Conservation (phyloP, 176 grass and related monocot species). For the Saccharum spontaneum region DNA sequence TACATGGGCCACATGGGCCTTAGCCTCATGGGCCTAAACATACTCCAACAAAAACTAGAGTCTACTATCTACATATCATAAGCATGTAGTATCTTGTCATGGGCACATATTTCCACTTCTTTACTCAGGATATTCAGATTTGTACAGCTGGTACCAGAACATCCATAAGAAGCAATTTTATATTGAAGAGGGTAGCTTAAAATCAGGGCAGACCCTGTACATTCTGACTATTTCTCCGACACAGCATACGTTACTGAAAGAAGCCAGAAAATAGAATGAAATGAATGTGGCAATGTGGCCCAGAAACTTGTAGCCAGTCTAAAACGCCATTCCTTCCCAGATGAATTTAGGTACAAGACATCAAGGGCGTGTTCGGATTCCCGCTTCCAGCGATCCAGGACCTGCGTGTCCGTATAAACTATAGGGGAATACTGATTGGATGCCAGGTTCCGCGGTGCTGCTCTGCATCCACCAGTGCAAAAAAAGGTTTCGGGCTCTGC, state of each 20-base stretch:
- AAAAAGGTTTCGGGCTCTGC: not conserved
- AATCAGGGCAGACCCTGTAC: not conserved
- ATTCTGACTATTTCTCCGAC: not conserved
- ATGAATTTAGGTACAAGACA: not conserved
- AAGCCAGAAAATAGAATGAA: constrained; percentile 1
- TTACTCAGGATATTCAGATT: not conserved
- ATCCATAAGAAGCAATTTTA: constrained; percentile 6
- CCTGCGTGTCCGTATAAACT: not conserved
- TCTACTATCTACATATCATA: too few relatives aligned
- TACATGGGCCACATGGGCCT: too few relatives aligned
- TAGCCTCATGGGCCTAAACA: too few relatives aligned
- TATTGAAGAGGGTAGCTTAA: not conserved
- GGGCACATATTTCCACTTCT: not conserved
- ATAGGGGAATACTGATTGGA: not conserved
- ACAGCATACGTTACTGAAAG: not conserved
- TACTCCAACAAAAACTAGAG: too few relatives aligned
- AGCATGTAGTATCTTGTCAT: not conserved
- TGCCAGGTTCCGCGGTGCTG: not conserved
- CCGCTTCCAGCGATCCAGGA: too few relatives aligned
- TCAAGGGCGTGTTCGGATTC: not conserved
- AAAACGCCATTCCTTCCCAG: not conserved
- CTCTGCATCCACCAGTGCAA: not conserved
- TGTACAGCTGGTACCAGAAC: not conserved
- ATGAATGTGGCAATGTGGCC: not conserved
- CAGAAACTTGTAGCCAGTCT: not conserved